phyloP scores from a whole-genome alignment of 2,329 filamentous ascomycete genomes.

The Zarea fungicola region DNA sequence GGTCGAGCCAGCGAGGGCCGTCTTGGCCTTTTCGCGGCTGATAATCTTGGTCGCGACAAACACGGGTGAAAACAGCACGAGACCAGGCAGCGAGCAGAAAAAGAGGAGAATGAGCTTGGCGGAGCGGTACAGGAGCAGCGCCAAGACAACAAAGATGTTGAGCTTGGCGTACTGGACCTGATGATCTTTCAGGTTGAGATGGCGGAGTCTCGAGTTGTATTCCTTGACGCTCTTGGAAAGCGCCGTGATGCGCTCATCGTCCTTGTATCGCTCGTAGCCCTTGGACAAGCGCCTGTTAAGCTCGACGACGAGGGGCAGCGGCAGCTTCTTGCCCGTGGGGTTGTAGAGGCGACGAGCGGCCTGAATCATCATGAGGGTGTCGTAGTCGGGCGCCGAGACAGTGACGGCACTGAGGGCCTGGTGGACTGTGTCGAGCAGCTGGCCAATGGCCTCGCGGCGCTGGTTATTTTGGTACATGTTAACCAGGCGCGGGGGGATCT shows the following conservation, averaged over 20 bases:
- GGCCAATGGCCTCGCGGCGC: conserved; percentile 78
- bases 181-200: conserved; percentile 85
- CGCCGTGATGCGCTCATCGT: conserved; percentile 75
- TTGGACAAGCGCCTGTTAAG: conserved; percentile 86
- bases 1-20: conserved; percentile 77
- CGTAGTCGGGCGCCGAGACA: conserved; percentile 87
- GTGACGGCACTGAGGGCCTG: conserved; percentile 82
- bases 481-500: conserved; percentile 76
- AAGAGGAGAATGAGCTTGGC: conserved; percentile 71
- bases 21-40: conserved; percentile 73
- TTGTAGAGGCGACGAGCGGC: conserved; percentile 91
- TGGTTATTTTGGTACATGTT: conserved; percentile 79
- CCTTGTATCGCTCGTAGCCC: conserved; percentile 88
- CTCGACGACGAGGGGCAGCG: conserved; percentile 87
- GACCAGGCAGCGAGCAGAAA: conserved; percentile 77
- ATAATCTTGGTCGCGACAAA: conserved; percentile 81
- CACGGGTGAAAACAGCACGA: conserved; percentile 81
- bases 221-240: conserved; percentile 70
- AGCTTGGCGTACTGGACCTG: conserved; percentile 90
- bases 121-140: conserved; percentile 73
- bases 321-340: conserved; percentile 87
- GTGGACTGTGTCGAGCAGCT: conserved; percentile 81
- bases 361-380: conserved; percentile 95
- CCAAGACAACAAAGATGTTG: conserved; percentile 68
- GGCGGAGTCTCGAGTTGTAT: conserved; percentile 83